A percentile compares a stretch with the other conserved stretches of the same genome.
Conservation (phyloP, 768 basidiomycete genomes). For the Rhodotorula taiwanensis region DNA sequence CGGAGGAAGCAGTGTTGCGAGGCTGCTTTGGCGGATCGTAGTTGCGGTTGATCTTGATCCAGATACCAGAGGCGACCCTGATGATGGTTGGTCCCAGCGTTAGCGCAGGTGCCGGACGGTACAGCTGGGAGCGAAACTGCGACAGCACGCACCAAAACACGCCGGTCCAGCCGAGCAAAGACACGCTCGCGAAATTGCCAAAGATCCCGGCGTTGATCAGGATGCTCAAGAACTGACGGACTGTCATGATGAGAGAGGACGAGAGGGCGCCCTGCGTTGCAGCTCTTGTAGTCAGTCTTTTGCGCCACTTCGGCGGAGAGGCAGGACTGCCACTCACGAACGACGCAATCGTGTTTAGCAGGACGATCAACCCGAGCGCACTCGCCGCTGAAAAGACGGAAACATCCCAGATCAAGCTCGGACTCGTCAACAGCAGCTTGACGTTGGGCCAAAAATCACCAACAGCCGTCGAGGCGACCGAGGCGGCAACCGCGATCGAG, state of each 20-base stretch:
- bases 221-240: conserved; percentile 40
- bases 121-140: neutral
- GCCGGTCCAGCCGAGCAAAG: conserved; percentile 36
- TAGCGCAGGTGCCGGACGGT: neutral
- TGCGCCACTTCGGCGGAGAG: too few relatives aligned
- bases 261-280: conserved; percentile 29
- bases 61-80: conserved; percentile 34
- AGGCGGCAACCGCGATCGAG: conserved; percentile 21
- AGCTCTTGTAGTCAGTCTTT: too few relatives aligned
- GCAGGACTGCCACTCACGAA: conserved; percentile 23
- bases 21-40: conserved; percentile 21
- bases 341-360: conserved; percentile 39
- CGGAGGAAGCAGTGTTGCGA: conserved; percentile 4
- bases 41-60: conserved; percentile 35
- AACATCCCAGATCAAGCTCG: conserved; percentile 21
- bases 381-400: conserved; percentile 30
- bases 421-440: conserved; percentile 16
- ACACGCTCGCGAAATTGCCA: conserved; percentile 34
- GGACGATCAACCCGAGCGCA: conserved; percentile 32
- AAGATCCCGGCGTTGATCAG: conserved; percentile 41
- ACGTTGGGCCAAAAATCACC: conserved; percentile 26
- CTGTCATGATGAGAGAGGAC: conserved; percentile 33
- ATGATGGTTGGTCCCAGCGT: too few relatives aligned
- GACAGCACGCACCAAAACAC: conserved; percentile 25
- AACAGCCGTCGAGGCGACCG: conserved; percentile 17